Base-by-base conservation (phyloP, 2,329 filamentous ascomycete genomes). In the Cladosporium phlei region DNA sequence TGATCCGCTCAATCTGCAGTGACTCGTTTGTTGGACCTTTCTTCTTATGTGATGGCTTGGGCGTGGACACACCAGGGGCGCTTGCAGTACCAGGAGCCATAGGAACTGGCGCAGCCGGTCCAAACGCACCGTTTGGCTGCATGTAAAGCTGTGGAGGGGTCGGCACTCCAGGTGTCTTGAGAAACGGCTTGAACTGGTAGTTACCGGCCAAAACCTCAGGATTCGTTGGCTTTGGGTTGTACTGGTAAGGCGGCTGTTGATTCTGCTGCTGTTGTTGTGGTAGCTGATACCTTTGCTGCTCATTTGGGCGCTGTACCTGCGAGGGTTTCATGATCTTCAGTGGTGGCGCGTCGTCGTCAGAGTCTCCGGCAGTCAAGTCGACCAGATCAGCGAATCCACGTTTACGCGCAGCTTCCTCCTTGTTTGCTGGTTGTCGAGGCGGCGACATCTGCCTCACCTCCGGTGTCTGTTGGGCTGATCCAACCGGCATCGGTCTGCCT, bases 321-420 rank as follows among this genome's bases (percentile, higher is more conserved):
- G 47, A 22, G 12, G 53, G 40, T 38, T 60, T 51, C 28, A 52
- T 64, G 44, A 70, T 67, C 39, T 62, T 62, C 5, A 63, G 63
- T 43, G 63, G 58, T 55, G 69, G 55, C 1, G 72, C 69, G 17
- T 78, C 73, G 29, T 74, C 72, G 12, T 70, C 70, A 17, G 62
- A 59, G 17, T 60, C 51, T 5, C 54, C 52, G 24, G 61, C 58
- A 3, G 74, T 73, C 43, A 80, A 58, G 55, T 80, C 77, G 5
- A 79, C 66, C 32, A 80, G 61, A 21, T 79, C 76, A 20, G 65
- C 69, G 51, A 80, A 74, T 6, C 67, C 72, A 17, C 75, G 69
- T 56, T 80, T 80, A 20, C 74, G 66, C n/a, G 77, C 76, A 44
- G 70, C 70, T 55, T 77, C 73, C 56, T 74, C 74, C 54, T 79